A percentile compares a stretch with the other conserved stretches of the same genome.
These are phyloP conservation scores for Dictyostelium firmibasis DNA, from an alignment of 78 protist genomes.

Conservation along the genomic window DNA sequence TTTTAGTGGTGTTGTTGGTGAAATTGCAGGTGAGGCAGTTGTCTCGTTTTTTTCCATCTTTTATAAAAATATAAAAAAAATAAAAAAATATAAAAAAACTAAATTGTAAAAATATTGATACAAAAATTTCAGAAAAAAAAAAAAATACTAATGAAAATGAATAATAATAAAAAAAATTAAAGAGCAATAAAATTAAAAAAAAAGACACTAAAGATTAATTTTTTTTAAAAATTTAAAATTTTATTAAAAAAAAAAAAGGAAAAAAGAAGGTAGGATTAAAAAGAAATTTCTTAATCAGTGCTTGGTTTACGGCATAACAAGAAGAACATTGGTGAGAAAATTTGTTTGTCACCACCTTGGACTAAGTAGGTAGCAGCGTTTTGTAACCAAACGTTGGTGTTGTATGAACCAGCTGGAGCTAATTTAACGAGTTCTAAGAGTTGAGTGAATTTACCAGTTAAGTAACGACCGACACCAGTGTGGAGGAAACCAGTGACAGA, in stretches of 20 bases:
- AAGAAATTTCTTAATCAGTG: not conserved
- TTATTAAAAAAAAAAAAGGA: not conserved
- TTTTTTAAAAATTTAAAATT: not conserved
- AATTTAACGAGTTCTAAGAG: constrained; percentile 32
- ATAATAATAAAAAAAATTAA: not conserved
- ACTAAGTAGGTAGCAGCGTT: constrained; percentile 87
- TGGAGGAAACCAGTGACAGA: constrained; percentile 77
- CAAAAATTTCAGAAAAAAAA: no score
- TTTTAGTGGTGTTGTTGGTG: not conserved
- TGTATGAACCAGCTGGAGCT: constrained; percentile 78
- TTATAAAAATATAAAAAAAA: no score
- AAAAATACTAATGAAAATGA: no score
- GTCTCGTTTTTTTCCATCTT: not conserved
- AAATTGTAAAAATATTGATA: no score
- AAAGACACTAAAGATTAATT: no score
- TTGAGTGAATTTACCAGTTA: constrained; percentile 71
- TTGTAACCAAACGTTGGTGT: constrained; percentile 73
- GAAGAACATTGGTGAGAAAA: constrained; percentile 90
- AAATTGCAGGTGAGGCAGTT: not conserved
- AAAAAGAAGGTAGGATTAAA: not conserved
- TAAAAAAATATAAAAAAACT: no score
- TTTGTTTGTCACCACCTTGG: constrained; percentile 85
- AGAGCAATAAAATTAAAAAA: not conserved
- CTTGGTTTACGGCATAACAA: constrained; percentile 74
- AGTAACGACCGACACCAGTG: constrained; percentile 79